Evolutionary conservation across 495 filamentous ascomycete species (phyloP), one percentile per base, ranked within the genome.

Genomic region (Talaromyces ruber): DNA sequence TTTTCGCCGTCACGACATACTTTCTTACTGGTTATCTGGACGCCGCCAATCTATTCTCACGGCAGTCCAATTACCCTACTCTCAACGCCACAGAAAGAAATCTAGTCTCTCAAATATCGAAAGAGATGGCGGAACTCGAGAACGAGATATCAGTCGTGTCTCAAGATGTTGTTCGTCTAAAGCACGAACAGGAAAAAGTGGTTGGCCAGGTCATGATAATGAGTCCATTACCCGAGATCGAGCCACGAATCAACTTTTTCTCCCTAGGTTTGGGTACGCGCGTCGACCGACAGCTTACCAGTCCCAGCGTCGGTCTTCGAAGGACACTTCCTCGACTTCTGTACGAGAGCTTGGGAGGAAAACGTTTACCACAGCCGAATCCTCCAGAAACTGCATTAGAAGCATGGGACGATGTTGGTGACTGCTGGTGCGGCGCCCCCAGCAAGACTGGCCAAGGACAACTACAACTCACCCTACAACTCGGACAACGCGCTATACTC

Each of bases 401-500:
- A 3, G 60, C 71, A 1, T 81, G 79, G 79, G 63, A 75, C 12
- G 79, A 81, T 25, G 61, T 70, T 6, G 76, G 74, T n/a, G 79
- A 82, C 30, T 76, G 77, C 62, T 82, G 77, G 78, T 83, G 79
- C 63, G 72, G 66, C 34, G 68, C 68, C 26, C 70, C 71, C 18
- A 53, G 58, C n/a, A 69, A 69, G 8, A 51, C 70, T 4, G 34
- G 34, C 34, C 34, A 39, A 22, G 77, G 76, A 5, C 70, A 73
- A 47, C 59, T 76, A 6, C 80, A 83, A 60, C 64, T 83, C 5
- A 60, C 68, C 9, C 66, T 80, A 4, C 32, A 64, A 0, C 68
- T 81, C 0, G 65, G 70, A 6, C 71, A 66, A 12, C 61, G 62
- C 1, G 79, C 81, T 24, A 69, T 79, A 4, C 77, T 79, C 0